Base-by-base conservation (phyloP, 345 rosid genomes). In the Gossypium mustelinum region DNA sequence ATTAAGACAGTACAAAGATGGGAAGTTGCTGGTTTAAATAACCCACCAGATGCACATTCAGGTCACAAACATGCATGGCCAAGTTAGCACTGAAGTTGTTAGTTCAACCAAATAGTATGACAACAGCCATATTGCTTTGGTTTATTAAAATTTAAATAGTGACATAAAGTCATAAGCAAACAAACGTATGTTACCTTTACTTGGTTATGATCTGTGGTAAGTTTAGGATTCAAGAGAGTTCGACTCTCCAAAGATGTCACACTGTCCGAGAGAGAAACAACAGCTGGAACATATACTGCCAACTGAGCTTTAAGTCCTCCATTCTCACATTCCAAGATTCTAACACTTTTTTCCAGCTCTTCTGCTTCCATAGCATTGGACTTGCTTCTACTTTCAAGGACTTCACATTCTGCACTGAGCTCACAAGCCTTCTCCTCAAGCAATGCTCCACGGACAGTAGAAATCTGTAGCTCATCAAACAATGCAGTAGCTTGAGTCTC, bases 171-270 rank as follows among this genome's bases (percentile, higher is more conserved):
- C 22, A 66, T 39, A 27, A 52, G 52, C 73, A 57, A 34, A 57
- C 2, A 64, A 70, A 50, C 11, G 10, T 69, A 67, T 14, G 47
- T 82, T 86, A 93, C 98, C 88, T 77, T 86, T 69, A 75, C 67
- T 79, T 81, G 78, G n/a, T 55, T 74, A 18, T 82, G 78, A 66
- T 78, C 79, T 68, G 79, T 73, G 66, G 67, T 75, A 73, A 69
- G 81, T 77, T 78, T 62, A 34, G 70, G 67, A 34, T 67, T 79
- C 79, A 81, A 67, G 76, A 80, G 70, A 69, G 77, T 63, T 79
- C 71, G 89, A 68, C 84, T 85, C 79, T 90, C 98, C 80, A 96
- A 79, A 63, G 94, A 90, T 47, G 77, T 69, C 55, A 96, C 58
- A 70, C 87, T 79, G 50, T 87, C 88, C 75, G 73, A 84, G 77